Base-by-base conservation (phyloP, 2,329 filamentous ascomycete species). In the Neopestalotiopsis rosae region DNA sequence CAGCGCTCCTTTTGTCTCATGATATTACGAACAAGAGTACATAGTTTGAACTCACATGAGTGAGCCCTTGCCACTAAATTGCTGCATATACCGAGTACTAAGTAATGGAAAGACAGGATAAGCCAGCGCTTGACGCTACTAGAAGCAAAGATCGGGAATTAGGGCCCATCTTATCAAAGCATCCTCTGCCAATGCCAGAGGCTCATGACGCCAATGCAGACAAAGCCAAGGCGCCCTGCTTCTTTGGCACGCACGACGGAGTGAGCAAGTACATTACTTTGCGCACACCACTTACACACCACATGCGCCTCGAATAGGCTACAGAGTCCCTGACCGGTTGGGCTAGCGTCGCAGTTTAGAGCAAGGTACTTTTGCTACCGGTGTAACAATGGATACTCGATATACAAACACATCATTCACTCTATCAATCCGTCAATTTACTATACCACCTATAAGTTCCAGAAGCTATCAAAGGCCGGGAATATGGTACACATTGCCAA, bases 301-400 rank as follows among this genome's bases (percentile, higher is more conserved):
- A 59, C 30, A 59, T 24, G 30, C 57, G 24, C 10, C 57, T 59
- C 57, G 30, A 34, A 34, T 59, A 34, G 30, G 59, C 28, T 62
- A 38, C 59, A 28, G 59, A 40, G 30, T 62, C 45, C 14, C 59
- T 62, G 59, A 62, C 59, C 59, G 59, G 59, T 40, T 62, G 59
- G 59, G 59, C 59, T 62, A 62, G 59, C 59, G 59, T 62, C 59
- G 59, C 59, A 62, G 17, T 62, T 20, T 20, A 59, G 59, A 62
- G 30, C 59, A 40, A 38, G 59, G 59, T 62, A 40, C 28, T 38
- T 62, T 62, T 62, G 59, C 34, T 62, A 62, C 59, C 59, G 59
- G 59, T 62, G 59, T 62, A 62, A 40, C 59, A 4, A 17, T 62
- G n/a, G 45, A 52, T 52, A 52, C 45, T 52, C 45, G 17, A 52